Evolutionary conservation across 2,329 filamentous ascomycete species (phyloP).

Genomic region (Sporothrix phasma): DNA sequence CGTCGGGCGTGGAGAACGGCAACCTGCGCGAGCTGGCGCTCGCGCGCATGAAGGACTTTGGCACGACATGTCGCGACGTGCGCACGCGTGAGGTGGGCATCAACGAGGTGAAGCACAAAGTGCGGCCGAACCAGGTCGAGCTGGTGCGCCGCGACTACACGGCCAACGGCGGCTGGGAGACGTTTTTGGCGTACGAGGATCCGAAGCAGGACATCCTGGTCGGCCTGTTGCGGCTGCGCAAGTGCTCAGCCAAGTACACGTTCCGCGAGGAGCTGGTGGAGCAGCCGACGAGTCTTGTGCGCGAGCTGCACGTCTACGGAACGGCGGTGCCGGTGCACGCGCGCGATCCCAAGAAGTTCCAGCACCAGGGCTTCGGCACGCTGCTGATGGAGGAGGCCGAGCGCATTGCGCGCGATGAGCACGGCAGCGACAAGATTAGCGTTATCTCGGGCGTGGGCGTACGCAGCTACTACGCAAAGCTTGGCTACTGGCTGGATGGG

Average conservation of each 20-base stretch:
- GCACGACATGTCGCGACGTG: slow-evolving; percentile 91
- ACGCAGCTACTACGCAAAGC: slow-evolving; percentile 83
- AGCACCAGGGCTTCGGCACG: slow-evolving; percentile 95
- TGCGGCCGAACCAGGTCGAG: slow-evolving; percentile 90
- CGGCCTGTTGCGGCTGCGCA: slow-evolving; percentile 75
- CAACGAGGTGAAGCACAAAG: slow-evolving; percentile 99
- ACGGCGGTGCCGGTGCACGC: slow-evolving; percentile 96
- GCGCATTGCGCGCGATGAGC: slow-evolving; percentile 86
- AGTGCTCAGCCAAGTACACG: slow-evolving; percentile 85
- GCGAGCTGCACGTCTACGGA: slow-evolving; percentile 94
- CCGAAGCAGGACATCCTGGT: slow-evolving; percentile 98
- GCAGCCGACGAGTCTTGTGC: slow-evolving; percentile 83
- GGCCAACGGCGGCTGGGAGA: slow-evolving; percentile 97
- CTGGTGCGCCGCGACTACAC: slow-evolving; percentile 87
- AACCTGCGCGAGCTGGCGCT: slow-evolving; percentile 89
- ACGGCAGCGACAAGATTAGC: slow-evolving; percentile 86
- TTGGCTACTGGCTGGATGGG: slow-evolving; percentile 90
- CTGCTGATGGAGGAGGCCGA: slow-evolving; percentile 97
- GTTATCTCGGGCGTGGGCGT: slow-evolving; percentile 98
- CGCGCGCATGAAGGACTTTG: slow-evolving; percentile 98
- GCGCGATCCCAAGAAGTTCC: slow-evolving; percentile 89
- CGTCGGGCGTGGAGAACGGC: slow-evolving; percentile 93
- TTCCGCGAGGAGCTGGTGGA: slow-evolving; percentile 78
- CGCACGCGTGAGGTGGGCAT: slow-evolving; percentile 94
- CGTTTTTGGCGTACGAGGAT: slow-evolving; percentile 94